These are phyloP conservation scores for Euphorbia peplus DNA, from an alignment of 345 rosid genomes.

Conservation along the genomic window DNA sequence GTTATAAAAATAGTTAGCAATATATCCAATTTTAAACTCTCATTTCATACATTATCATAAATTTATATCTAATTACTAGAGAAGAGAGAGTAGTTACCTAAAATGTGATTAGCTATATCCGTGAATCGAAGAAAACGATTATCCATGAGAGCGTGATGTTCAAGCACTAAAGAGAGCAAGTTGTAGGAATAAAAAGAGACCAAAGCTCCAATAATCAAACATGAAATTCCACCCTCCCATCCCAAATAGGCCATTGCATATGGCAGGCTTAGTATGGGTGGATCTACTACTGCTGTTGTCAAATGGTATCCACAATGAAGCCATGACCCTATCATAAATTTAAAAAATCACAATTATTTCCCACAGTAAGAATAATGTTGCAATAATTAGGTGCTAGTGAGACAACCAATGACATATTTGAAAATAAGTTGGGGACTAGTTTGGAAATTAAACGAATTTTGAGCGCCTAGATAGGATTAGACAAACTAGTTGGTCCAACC, in stretches of 20 bases:
- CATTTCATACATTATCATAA: too few species aligned
- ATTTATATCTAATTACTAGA: too few species aligned
- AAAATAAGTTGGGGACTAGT: too few species aligned
- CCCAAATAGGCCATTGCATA: constrained; percentile 32
- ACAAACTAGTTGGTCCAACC: too few species aligned
- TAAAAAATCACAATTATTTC: background rate
- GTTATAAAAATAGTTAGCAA: too few species aligned
- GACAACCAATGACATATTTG: too few species aligned
- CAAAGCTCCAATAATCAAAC: constrained; percentile 24
- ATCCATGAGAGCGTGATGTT: constrained; percentile 36
- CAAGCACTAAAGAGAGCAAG: constrained; percentile 36
- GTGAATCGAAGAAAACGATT: constrained; percentile 37
- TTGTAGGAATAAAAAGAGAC: constrained; percentile 42
- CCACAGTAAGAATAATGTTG: too few species aligned
- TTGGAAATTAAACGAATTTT: too few species aligned
- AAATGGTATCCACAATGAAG: constrained; percentile 39
- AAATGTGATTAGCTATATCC: constrained; percentile 41
- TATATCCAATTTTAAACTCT: too few species aligned
- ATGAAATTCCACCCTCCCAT: constrained; percentile 29
- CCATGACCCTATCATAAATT: constrained; percentile 32
- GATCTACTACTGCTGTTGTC: constrained; percentile 43
- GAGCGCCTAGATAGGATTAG: too few species aligned
- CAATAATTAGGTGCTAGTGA: too few species aligned
- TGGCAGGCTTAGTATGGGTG: constrained; percentile 36
- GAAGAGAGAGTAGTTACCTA: too few species aligned